Evolutionary conservation across 2,329 filamentous ascomycete species (phyloP).

Genomic region (Cladosporium sp.): DNA sequence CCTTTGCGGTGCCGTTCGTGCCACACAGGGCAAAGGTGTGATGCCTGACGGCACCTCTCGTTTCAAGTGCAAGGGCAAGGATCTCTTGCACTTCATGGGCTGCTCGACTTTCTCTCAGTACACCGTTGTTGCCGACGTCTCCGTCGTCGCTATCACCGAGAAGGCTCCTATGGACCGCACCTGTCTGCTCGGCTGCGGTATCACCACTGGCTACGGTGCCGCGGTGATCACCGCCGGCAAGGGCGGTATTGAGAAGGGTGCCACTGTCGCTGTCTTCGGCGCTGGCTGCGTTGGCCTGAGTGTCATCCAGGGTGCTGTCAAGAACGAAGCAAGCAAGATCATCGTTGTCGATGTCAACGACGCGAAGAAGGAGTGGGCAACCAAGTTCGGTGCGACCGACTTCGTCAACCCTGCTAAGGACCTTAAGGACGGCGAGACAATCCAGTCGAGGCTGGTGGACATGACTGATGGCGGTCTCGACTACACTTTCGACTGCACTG

Average conservation of each 20-base stretch:
- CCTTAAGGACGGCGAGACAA: conserved; percentile 63
- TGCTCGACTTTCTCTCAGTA: conserved; percentile 99
- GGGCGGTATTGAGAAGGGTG: conserved; percentile 73
- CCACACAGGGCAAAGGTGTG: conserved; percentile 90
- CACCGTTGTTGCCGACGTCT: conserved; percentile 98
- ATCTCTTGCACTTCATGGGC: conserved; percentile 98
- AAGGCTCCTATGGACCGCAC: conserved; percentile 94
- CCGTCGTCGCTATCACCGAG: conserved; percentile 86
- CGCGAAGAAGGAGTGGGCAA: conserved; percentile 83
- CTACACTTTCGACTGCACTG: conserved; percentile 99
- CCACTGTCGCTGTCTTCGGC: conserved; percentile 88
- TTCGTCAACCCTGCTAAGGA: conserved; percentile 88
- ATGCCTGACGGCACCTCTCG: conserved; percentile 97
- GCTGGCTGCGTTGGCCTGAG: conserved; percentile 94
- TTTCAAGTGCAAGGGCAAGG: conserved; percentile 92
- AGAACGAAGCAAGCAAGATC: conserved; percentile 76
- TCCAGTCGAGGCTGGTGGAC: conserved; percentile 91
- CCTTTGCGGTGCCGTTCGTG: conserved; percentile 97
- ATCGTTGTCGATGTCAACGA: conserved; percentile 83
- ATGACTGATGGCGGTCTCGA: conserved; percentile 98
- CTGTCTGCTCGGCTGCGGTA: conserved; percentile 94
- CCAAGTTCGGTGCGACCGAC: conserved; percentile 93
- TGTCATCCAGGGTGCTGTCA: conserved; percentile 89
- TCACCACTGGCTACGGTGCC: conserved; percentile 97
- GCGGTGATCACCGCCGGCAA: conserved; percentile 84